Percentiles rank a stretch among this genome's conserved stretches.
Evolutionary conservation across 495 filamentous ascomycete genomes (phyloP).

Genomic region (Neurospora sublineolata): DNA sequence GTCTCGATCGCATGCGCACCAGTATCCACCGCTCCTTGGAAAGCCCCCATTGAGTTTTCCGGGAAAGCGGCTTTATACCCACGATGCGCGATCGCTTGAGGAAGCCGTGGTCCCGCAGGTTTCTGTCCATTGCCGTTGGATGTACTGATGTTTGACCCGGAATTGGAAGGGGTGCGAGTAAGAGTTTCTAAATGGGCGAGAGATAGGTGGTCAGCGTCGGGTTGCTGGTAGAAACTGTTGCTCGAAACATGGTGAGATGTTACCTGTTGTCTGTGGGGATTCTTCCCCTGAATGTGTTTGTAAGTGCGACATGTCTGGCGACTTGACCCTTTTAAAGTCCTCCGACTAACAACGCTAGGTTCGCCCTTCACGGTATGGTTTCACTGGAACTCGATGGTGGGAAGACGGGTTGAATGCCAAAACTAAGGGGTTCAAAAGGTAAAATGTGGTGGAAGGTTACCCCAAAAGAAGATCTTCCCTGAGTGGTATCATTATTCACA

Average conservation of each 20-base stretch:
- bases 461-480: background rate
- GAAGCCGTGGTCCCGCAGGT: constrained; percentile 23
- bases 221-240: background rate
- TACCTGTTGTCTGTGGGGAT: background rate
- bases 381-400: background rate
- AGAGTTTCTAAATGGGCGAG: background rate
- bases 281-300: background rate
- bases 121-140: background rate
- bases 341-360: background rate
- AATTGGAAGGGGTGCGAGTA: background rate
- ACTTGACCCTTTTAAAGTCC: background rate
- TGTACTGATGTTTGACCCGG: background rate
- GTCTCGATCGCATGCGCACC: constrained; percentile 80
- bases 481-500: background rate
- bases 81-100: constrained; percentile 76
- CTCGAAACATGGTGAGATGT: background rate
- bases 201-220: background rate
- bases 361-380: background rate
- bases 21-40: constrained; percentile 56
- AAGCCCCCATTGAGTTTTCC: constrained; percentile 77
- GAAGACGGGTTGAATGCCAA: background rate
- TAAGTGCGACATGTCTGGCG: background rate
- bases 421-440: background rate
- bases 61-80: constrained; percentile 71
- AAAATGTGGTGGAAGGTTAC: background rate